A percentile compares a stretch with the other conserved stretches of the same genome.
These are phyloP conservation scores for Plasmodium inui DNA, from an alignment of 169 alveolate species.

Conservation along the genomic window DNA sequence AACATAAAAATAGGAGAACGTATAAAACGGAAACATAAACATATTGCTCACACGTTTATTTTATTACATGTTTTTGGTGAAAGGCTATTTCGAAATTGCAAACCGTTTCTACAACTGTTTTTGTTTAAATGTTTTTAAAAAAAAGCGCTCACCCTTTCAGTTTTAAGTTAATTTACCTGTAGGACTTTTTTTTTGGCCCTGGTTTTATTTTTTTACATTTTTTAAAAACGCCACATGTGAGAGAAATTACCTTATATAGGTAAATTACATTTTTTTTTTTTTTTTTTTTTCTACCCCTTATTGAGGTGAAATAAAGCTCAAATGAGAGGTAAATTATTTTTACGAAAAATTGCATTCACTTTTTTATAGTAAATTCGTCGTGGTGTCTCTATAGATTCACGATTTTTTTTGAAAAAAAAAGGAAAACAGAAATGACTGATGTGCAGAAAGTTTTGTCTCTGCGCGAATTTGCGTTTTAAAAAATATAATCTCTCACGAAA, in stretches of 20 bases:
- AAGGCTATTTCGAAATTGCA: neutral
- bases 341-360: neutral
- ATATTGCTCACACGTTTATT: neutral
- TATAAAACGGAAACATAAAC: neutral
- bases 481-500: neutral
- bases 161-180: neutral
- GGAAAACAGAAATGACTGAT: neutral
- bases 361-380: neutral
- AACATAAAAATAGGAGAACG: neutral
- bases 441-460: constrained; percentile 7
- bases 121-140: neutral
- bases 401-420: neutral
- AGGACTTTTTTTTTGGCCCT: neutral
- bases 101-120: neutral
- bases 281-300: neutral
- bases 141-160: neutral
- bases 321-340: neutral
- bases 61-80: neutral
- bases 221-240: neutral
- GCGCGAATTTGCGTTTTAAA: neutral
- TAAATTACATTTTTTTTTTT: neutral
- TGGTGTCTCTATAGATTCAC: neutral
- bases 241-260: neutral
- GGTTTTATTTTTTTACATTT: neutral
- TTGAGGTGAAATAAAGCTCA: neutral